Evolutionary conservation across 2,329 filamentous ascomycete species (phyloP).

Genomic region (Elsinoe batatas): DNA sequence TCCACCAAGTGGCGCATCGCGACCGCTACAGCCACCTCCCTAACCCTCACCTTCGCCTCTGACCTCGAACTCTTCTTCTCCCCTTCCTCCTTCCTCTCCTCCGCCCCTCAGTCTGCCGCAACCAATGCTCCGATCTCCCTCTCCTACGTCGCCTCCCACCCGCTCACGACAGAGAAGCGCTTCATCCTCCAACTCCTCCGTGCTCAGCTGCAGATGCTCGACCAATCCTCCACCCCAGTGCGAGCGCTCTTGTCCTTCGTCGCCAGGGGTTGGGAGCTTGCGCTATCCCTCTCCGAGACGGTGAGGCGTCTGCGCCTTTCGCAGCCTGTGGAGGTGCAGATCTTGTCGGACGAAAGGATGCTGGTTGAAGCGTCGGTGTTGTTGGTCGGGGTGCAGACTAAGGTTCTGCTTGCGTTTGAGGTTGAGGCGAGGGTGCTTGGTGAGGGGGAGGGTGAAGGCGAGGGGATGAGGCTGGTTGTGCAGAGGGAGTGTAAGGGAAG

Average conservation of each 20-base stretch:
- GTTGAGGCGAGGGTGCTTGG: slow-evolving; percentile 32
- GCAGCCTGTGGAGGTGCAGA: slow-evolving; percentile 55
- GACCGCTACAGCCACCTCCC: slow-evolving; percentile 45
- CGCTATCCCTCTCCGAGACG: slow-evolving; percentile 49
- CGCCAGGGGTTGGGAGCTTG: slow-evolving; percentile 56
- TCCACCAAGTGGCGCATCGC: slow-evolving; percentile 63
- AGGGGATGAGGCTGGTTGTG: slow-evolving; percentile 46
- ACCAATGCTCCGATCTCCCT: slow-evolving; percentile 50
- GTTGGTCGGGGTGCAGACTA: slow-evolving; percentile 55
- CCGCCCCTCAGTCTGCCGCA: slow-evolving; percentile 16
- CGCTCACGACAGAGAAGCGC: slow-evolving; percentile 55
- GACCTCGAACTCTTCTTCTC: slow-evolving; percentile 68
- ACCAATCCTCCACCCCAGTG: slow-evolving; percentile 48
- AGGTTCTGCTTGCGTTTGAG: slow-evolving; percentile 53
- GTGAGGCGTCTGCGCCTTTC: slow-evolving; percentile 52
- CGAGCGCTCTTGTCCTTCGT: slow-evolving; percentile 51
- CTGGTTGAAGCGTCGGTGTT: slow-evolving; percentile 53
- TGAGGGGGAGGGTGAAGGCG: slow-evolving; percentile 31
- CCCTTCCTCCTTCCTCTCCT: slow-evolving; percentile 47
- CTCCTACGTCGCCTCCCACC: slow-evolving; percentile 50
- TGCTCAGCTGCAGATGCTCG: slow-evolving; percentile 54
- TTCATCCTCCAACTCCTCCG: slow-evolving; percentile 67
- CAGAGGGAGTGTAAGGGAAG: slow-evolving; percentile 36
- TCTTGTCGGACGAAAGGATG: slow-evolving; percentile 56
- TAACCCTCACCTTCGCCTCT: slow-evolving; percentile 65